phyloP scores from a whole-genome alignment of 1,284 basidiomycete species.

The Leccinum fuscescens region DNA sequence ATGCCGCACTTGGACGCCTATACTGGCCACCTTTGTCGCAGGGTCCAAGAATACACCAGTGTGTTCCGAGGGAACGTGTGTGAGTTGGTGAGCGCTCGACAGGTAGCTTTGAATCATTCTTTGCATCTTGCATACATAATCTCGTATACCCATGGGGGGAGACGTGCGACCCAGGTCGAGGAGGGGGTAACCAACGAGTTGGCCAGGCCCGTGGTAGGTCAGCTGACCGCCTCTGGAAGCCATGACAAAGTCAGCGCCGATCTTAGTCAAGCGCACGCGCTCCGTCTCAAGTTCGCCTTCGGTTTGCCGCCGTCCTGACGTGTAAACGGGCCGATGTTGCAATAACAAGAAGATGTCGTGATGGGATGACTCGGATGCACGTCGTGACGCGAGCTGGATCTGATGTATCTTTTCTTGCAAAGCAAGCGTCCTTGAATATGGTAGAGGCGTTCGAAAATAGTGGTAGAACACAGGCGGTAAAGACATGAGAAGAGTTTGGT shows the following conservation, averaged over 20 bases:
- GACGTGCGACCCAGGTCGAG: conserved; percentile 71
- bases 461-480: conserved; percentile 75
- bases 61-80: conserved; percentile 56
- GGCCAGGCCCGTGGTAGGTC: conserved; percentile 97
- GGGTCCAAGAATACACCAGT: conserved; percentile 76
- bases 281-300: conserved; percentile 64
- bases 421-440: conserved; percentile 67
- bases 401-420: conserved; percentile 72
- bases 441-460: conserved; percentile 69
- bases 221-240: conserved; percentile 89
- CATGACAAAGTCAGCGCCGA: conserved; percentile 87
- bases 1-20: conserved; percentile 95
- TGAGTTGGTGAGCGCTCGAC: conserved; percentile 52
- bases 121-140: conserved; percentile 71
- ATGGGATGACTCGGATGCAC: conserved; percentile 40
- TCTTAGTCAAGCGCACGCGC: conserved; percentile 59
- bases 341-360: conserved; percentile 70
- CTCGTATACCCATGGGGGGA: conserved; percentile 59
- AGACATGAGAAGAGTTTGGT: conserved; percentile 33
- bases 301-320: conserved; percentile 83
- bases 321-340: conserved; percentile 93
- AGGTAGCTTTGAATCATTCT: conserved; percentile 57
- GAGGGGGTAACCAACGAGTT: conserved; percentile 94
- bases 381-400: conserved; percentile 55
- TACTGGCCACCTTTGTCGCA: conserved; percentile 83